Conservation (phyloP, 805 yeast species). For the Yamadazyma akitaensis region DNA sequence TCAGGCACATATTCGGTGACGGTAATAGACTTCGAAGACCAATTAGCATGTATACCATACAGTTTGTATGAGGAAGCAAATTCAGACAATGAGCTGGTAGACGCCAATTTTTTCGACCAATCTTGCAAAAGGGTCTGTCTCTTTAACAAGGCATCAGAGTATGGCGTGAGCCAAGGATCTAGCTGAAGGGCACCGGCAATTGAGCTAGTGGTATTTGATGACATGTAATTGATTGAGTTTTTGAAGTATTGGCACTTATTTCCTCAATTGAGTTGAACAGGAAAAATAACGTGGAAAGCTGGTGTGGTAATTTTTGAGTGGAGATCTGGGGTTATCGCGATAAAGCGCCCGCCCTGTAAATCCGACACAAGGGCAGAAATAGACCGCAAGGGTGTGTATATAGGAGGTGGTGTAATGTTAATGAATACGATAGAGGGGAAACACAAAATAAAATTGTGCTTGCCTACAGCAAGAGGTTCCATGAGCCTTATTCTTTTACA, state of each 20-base stretch:
- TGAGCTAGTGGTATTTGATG: constrained; percentile 1
- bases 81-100: constrained; percentile 44
- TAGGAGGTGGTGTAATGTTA: no score
- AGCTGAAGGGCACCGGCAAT: constrained; percentile 60
- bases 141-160: constrained; percentile 58
- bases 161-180: constrained; percentile 89
- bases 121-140: constrained; percentile 65
- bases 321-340: background rate
- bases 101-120: constrained; percentile 53
- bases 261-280: background rate
- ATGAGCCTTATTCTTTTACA: no score
- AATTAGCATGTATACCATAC: constrained; percentile 73
- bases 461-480: no score
- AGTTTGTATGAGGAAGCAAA: constrained; percentile 74
- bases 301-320: background rate
- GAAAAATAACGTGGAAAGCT: background rate
- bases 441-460: no score
- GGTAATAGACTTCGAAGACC: constrained; percentile 47
- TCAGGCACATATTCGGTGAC: constrained; percentile 91
- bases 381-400: no score
- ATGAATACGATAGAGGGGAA: no score
- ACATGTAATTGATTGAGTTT: background rate
- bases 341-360: background rate
- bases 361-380: background rate
- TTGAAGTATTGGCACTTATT: background rate